Base-by-base conservation (phyloP, 1,284 basidiomycete species). In the Waitea zeae region DNA sequence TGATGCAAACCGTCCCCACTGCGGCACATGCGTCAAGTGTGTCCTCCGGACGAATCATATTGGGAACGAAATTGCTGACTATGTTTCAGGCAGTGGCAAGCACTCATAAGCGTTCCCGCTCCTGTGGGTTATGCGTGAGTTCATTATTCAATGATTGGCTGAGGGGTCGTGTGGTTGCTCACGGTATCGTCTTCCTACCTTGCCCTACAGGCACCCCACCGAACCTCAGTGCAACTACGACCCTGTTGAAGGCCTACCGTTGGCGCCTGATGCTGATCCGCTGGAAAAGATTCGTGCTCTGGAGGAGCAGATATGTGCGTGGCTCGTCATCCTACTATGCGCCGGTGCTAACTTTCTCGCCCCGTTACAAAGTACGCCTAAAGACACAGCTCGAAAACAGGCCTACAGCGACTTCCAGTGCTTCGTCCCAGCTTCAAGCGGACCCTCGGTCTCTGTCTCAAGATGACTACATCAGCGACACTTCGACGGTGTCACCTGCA, bases 221-320 rank as follows among this genome's bases (percentile, higher is more conserved):
- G 79, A 83, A 50, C 81, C 81, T 3, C 73, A 76, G 47, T 86
- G 81, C 46, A 69, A 68, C 5, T 86, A 86, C 49, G 81, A 86
- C 52, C 82, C 81, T 2, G 72, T 83, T 12, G 82, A 86, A 48
- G 81, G 81, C 12, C 53, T 84, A 27, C 62, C 69, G 11, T 64
- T 83, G 24, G 70, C 77, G 17, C 68, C 78, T 35, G 76, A 82
- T 39, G 67, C 68, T 13, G 76, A 84, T 51, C 78, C 80, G 12
- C 45, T 67, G 9, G 77, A 82, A 39, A 79, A 72, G 50, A 81
- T 86, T 40, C 65, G 64, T 41, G 59, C 72, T 35, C 57, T 86
- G n/a, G 82, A 86, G 51, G 70, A 72, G 36, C 69, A 84, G 57
- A 72, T 86, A 43, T 59, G 81, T 81, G 48, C 44, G 62, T 30